Conservation (phyloP, 208 protist species). For the Trypanosomatidae sp. region DNA sequence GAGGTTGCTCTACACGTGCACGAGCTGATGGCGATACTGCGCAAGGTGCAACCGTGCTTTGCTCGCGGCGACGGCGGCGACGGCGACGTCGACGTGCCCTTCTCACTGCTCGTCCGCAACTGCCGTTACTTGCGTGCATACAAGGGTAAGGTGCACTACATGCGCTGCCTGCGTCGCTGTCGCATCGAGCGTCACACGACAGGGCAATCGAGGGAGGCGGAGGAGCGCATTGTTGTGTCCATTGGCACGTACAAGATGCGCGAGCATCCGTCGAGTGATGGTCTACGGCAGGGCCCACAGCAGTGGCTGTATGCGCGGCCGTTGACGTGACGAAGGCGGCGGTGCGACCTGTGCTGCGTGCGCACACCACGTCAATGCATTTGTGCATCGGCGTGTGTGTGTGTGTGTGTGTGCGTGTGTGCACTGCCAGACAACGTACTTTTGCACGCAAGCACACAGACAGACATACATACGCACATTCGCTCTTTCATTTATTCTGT, state of each 20-base stretch:
- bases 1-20: conserved; percentile 34
- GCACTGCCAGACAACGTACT: too few species aligned
- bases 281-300: conserved; percentile 66
- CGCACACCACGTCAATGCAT: too few species aligned
- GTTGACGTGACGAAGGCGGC: conserved; percentile 11
- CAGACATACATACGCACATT: neutral
- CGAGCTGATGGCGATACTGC: conserved; percentile 48
- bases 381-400: neutral
- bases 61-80: conserved; percentile 45
- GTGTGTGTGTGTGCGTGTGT: too few species aligned
- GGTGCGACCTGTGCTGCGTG: too few species aligned
- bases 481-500: neutral
- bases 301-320: conserved; percentile 51
- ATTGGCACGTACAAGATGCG: conserved; percentile 79
- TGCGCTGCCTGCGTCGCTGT: conserved; percentile 46
- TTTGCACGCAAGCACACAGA: neutral
- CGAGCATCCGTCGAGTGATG: conserved; percentile 57
- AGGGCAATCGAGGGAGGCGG: neutral
- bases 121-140: conserved; percentile 51
- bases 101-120: conserved; percentile 72
- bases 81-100: conserved; percentile 41
- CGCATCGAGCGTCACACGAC: neutral
- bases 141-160: conserved; percentile 52
- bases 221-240: conserved; percentile 10
- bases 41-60: conserved; percentile 31